Evolutionary conservation across 805 yeast genomes (phyloP), one percentile per base, ranked within the genome.

Genomic region (Teunomyces aglyptinius): DNA sequence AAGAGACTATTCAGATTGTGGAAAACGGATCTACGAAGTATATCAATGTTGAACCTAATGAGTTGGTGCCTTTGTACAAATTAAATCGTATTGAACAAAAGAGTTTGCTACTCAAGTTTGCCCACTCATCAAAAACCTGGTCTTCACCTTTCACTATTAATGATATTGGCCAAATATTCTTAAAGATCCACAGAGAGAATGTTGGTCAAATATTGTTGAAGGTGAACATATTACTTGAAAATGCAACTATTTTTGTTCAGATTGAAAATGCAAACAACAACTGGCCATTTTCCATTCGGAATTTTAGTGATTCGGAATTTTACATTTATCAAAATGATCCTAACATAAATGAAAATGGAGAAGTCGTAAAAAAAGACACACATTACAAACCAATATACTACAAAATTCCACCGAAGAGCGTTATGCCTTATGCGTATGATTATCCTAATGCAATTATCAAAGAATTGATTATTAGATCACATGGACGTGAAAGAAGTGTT

Each of bases 341-440:
- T 1, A 70, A 72, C 48, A 54, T 71, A 10, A 86, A 83, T 48
- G 84, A 80, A 48, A 89, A 87, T 44, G 85, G 82, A 15, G 77
- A 77, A 44, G 65, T 74, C 8, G 74, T 72, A 2, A 75, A 69
- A 22, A 60, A 70, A 1, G 82, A 77, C 41, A 71, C 74, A 2
- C 76, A 77, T 10, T 91, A 85, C 66, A 83, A 81, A 51, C 97
- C 97, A 0, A 75, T 89, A 8, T 82, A 76, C 57, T 94, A 92
- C 62, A 78, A 81, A 39, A 76, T 95, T 10, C 97, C 98, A 0
- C 82, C 96, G 1, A 82, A 81, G 58, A 87, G 96, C 66, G 96
- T 89, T 2, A 94, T 94, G 98, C 97, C 98, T 0, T 94, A 94
- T 63, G 89, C 99, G 0, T 94, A 97, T 91, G 99, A 94, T 63